phyloP scores from a whole-genome alignment of 306 rosid genomes.

The Inga oerstediana region DNA sequence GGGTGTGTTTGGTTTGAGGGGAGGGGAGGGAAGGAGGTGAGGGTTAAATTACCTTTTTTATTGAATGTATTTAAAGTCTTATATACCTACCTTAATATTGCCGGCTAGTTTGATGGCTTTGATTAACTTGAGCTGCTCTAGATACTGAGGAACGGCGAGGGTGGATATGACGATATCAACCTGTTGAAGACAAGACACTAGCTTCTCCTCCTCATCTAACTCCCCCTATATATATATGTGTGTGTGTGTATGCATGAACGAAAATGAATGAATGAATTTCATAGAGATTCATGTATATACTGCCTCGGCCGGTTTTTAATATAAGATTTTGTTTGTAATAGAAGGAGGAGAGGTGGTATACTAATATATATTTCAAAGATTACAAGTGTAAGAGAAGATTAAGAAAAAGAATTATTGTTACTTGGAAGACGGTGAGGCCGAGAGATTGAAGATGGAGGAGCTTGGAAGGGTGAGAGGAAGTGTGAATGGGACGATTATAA shows the following conservation, averaged over 20 bases:
- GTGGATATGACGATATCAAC: constrained; percentile 55
- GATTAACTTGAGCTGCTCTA: constrained; percentile 51
- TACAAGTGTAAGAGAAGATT: background rate
- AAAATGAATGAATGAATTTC: background rate
- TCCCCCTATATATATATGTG: constrained; percentile 32
- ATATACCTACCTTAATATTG: constrained; percentile 33
- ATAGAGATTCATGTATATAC: background rate
- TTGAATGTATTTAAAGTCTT: too few species aligned
- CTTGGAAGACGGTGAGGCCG: constrained; percentile 49
- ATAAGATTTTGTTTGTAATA: too few species aligned
- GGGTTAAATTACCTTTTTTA: too few species aligned
- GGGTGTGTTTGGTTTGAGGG: too few species aligned
- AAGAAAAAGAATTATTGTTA: background rate
- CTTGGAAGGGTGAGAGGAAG: background rate
- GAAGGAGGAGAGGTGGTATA: too few species aligned
- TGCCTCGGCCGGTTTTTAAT: too few species aligned
- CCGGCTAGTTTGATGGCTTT: constrained; percentile 51
- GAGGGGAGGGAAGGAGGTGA: too few species aligned
- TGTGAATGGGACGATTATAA: constrained; percentile 37
- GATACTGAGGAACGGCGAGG: constrained; percentile 46
- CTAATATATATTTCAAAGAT: too few species aligned
- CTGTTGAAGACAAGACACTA: constrained; percentile 33
- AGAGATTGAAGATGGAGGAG: constrained; percentile 37
- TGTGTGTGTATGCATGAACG: too few species aligned
- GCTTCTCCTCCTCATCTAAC: constrained; percentile 49